Evolutionary conservation across 257 asterid species (phyloP).

Genomic region (Gynochthodes officinalis): DNA sequence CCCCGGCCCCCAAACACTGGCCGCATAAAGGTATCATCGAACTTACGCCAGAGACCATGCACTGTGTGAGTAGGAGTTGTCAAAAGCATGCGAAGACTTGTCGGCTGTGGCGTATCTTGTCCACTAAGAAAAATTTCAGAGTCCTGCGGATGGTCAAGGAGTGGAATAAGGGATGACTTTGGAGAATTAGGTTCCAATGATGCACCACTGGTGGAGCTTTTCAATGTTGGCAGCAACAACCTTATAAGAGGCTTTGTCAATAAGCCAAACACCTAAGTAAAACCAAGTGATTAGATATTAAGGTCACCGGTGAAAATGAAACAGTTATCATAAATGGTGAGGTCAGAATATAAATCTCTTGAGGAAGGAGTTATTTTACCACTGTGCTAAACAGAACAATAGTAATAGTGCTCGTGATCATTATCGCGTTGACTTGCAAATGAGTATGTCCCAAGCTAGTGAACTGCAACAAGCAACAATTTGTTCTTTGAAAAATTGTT

Average conservation of each 20-base stretch:
- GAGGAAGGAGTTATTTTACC: slow-evolving; percentile 24
- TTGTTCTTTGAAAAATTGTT: not conserved
- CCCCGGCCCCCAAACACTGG: slow-evolving; percentile 50
- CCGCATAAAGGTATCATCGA: slow-evolving; percentile 43
- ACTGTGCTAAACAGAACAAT: slow-evolving; percentile 44
- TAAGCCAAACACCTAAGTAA: slow-evolving; percentile 34
- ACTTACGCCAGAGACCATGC: slow-evolving; percentile 40
- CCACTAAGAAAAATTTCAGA: slow-evolving; percentile 27
- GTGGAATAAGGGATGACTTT: slow-evolving; percentile 22
- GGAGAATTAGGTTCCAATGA: slow-evolving; percentile 31
- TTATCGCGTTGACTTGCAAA: slow-evolving; percentile 33
- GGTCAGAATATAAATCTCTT: not conserved
- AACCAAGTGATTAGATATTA: not conserved
- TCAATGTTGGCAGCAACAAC: slow-evolving; percentile 29
- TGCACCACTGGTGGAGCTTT: slow-evolving; percentile 12
- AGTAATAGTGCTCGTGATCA: slow-evolving; percentile 45
- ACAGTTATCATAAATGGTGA: not conserved
- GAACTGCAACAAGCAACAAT: slow-evolving; percentile 27
- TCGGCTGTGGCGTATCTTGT: slow-evolving; percentile 20
- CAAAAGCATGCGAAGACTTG: slow-evolving; percentile 33
- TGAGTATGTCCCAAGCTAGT: slow-evolving; percentile 31
- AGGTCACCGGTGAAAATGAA: not conserved
- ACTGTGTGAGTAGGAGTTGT: slow-evolving; percentile 36
- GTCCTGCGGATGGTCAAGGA: slow-evolving; percentile 22
- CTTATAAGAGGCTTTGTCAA: slow-evolving; percentile 42